Conservation (phyloP, 1,139 yeast species). For the Suhomyces bribrorum region DNA sequence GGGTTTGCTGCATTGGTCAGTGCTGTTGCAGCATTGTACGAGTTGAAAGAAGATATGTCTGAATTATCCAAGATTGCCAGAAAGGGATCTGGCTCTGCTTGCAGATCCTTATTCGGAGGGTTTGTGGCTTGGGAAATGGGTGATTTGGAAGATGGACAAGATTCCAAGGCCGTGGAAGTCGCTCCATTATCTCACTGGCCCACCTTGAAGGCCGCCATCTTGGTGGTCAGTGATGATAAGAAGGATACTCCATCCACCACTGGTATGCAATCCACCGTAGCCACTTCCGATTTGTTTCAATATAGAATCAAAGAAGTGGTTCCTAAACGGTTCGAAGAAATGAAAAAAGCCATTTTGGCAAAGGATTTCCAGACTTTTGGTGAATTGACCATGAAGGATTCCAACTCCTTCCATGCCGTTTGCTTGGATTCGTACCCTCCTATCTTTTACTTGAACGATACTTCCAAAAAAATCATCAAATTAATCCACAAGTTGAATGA, state of each 20-base stretch:
- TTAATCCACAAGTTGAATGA: conserved; percentile 78
- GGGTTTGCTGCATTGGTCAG: conserved; percentile 95
- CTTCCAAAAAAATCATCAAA: conserved; percentile 86
- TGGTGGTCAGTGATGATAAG: conserved; percentile 89
- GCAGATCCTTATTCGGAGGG: conserved; percentile 95
- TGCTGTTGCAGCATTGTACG: conserved; percentile 78
- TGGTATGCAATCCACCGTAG: conserved; percentile 95
- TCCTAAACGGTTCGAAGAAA: conserved; percentile 76
- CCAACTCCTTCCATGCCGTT: conserved; percentile 96
- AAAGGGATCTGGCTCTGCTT: conserved; percentile 98
- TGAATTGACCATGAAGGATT: conserved; percentile 90
- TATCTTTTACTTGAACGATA: conserved; percentile 90
- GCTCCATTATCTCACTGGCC: conserved; percentile 92
- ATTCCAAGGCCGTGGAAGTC: conserved; percentile 89
- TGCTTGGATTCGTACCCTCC: conserved; percentile 96
- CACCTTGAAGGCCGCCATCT: conserved; percentile 82
- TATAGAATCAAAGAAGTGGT: conserved; percentile 79
- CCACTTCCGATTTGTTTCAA: conserved; percentile 81
- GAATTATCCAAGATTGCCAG: conserved; percentile 93
- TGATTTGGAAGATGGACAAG: conserved; percentile 63
- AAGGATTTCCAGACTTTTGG: conserved; percentile 82
- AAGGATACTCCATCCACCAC: conserved; percentile 93
- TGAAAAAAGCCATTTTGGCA: conserved; percentile 71
- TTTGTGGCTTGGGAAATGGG: conserved; percentile 99
- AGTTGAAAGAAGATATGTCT: conserved; percentile 77